Evolutionary conservation across 257 asterid species (phyloP).

Genomic region (Solanum pennellii): DNA sequence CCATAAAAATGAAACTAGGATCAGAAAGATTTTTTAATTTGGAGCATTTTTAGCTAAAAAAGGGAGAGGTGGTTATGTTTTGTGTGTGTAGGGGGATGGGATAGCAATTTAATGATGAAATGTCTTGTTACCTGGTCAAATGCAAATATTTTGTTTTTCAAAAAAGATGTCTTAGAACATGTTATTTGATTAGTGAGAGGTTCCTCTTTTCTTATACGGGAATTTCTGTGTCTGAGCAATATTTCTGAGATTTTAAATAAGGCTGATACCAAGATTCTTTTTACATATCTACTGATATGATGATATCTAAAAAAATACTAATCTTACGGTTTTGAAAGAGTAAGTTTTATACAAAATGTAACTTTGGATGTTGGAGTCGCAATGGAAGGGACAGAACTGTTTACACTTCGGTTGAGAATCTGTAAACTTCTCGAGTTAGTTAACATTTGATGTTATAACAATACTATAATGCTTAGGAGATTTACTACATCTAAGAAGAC

Average conservation of each 20-base stretch:
- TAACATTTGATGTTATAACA: background rate
- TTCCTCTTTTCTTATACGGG: background rate
- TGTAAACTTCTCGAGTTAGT: background rate
- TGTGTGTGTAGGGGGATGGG: background rate
- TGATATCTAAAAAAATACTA: no score
- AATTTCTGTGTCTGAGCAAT: background rate
- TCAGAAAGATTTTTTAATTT: background rate
- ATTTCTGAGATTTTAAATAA: background rate
- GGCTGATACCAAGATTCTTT: background rate
- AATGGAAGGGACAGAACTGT: background rate
- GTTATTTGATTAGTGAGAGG: background rate
- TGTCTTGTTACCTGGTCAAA: background rate
- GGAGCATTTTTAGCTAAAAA: background rate
- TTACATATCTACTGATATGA: no score
- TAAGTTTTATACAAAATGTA: background rate
- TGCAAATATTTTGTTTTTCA: background rate
- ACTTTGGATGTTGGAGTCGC: background rate
- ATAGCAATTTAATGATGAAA: background rate
- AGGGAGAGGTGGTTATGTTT: background rate
- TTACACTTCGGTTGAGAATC: background rate
- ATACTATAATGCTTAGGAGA: background rate
- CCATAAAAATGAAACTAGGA: background rate
- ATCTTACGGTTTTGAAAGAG: background rate
- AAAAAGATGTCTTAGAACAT: background rate
- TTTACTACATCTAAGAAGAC: background rate